phyloP scores from a whole-genome alignment of 2,329 filamentous ascomycete species.

The Pestalotiopsis sp. region DNA sequence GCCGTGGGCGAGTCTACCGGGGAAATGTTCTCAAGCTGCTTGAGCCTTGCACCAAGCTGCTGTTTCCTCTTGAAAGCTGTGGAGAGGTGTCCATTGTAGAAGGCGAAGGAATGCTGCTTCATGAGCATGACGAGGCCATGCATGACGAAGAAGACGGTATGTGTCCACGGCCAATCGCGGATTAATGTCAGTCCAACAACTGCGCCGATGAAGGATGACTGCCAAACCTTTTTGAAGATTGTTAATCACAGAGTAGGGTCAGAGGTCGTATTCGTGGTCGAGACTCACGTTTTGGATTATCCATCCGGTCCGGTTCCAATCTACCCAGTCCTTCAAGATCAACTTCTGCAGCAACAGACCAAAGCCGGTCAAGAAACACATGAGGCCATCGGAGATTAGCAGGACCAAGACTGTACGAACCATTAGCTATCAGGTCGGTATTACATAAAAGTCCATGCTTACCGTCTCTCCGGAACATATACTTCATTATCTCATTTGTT shows the following conservation, averaged over 20 bases:
- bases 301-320: slow-evolving; percentile 73
- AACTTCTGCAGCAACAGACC: slow-evolving; percentile 67
- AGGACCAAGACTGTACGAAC: slow-evolving; percentile 49
- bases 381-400: slow-evolving; percentile 66
- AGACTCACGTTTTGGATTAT: slow-evolving; percentile 66
- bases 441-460: neutral
- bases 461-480: slow-evolving; percentile 63
- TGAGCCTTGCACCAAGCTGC: slow-evolving; percentile 50
- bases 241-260: neutral
- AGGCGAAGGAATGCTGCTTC: slow-evolving; percentile 82
- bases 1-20: slow-evolving; percentile 45
- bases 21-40: slow-evolving; percentile 58
- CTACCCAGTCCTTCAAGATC: slow-evolving; percentile 60
- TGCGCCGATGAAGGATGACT: slow-evolving; percentile 62
- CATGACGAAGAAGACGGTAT: slow-evolving; percentile 60
- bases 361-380: slow-evolving; percentile 68
- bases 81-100: slow-evolving; percentile 76
- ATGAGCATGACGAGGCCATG: slow-evolving; percentile 72
- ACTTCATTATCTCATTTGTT: slow-evolving; percentile 70
- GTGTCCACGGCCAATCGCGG: slow-evolving; percentile 81
- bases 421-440: neutral
- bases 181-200: slow-evolving; percentile 69
- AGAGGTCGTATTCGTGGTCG: no score
- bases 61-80: slow-evolving; percentile 56
- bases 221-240: slow-evolving; percentile 59